Percentiles rank a stretch among this genome's conserved stretches.
These are phyloP conservation scores for Hypomyces perniciosus DNA, from an alignment of 2,329 filamentous ascomycete genomes.

Conservation along the genomic window DNA sequence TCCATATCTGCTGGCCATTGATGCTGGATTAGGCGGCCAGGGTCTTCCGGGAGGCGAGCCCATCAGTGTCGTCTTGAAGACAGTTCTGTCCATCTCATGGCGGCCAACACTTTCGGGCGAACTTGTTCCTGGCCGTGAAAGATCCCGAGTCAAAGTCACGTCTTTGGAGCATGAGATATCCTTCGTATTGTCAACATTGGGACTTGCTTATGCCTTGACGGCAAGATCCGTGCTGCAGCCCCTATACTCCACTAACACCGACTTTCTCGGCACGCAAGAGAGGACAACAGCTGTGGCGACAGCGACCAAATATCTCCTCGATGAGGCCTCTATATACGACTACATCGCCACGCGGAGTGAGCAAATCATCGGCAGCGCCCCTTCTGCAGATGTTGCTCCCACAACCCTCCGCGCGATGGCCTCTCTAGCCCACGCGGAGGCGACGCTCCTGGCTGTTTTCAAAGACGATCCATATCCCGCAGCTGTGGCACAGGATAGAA, in stretches of 20 bases:
- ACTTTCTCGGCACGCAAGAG: slow-evolving; percentile 57
- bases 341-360: slow-evolving; percentile 59
- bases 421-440: slow-evolving; percentile 73
- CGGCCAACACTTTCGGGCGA: slow-evolving; percentile 67
- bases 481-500: slow-evolving; percentile 72
- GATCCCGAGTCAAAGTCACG: slow-evolving; percentile 59
- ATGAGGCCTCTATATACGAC: slow-evolving; percentile 71
- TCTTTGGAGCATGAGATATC: slow-evolving; percentile 78
- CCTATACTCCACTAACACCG: slow-evolving; percentile 60
- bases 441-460: slow-evolving; percentile 79
- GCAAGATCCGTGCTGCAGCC: slow-evolving; percentile 68
- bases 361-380: slow-evolving; percentile 31
- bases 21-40: slow-evolving; percentile 59
- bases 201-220: slow-evolving; percentile 64
- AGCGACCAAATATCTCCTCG: slow-evolving; percentile 71
- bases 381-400: slow-evolving; percentile 49
- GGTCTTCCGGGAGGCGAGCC: slow-evolving; percentile 44
- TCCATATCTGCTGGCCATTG: slow-evolving; percentile 74
- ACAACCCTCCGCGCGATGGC: slow-evolving; percentile 50
- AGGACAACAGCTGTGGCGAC: slow-evolving; percentile 63
- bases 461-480: slow-evolving; percentile 94
- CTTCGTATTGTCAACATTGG: slow-evolving; percentile 72
- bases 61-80: slow-evolving; percentile 60
- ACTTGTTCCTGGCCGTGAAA: slow-evolving; percentile 58
- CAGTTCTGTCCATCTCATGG: slow-evolving; percentile 69